phyloP scores from a whole-genome alignment of 1,139 yeast species.

The Hansenula anomala region DNA sequence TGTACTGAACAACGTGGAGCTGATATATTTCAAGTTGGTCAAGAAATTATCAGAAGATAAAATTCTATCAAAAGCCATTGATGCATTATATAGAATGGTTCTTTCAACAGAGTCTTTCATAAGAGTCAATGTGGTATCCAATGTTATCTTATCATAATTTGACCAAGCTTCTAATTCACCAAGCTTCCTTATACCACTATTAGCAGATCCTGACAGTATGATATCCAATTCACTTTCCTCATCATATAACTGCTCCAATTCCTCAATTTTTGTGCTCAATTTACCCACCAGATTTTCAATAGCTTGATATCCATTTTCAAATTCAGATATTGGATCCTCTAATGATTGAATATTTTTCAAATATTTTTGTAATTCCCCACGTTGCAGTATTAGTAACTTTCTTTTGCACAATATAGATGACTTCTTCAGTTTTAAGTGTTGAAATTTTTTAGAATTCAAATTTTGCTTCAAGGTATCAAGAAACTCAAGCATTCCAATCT shows the following conservation, averaged over 20 bases:
- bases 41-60: constrained; percentile 20
- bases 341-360: constrained; percentile 12
- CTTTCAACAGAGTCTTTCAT: constrained; percentile 45
- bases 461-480: constrained; percentile 35
- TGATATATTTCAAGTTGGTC: constrained; percentile 15
- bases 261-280: constrained; percentile 36
- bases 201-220: constrained; percentile 37
- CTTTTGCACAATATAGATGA: constrained; percentile 49
- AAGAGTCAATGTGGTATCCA: constrained; percentile 35
- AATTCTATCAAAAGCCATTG: constrained; percentile 39
- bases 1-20: constrained; percentile 10
- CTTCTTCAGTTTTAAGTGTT: constrained; percentile 40
- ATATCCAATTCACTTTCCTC: constrained; percentile 47
- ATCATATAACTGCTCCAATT: constrained; percentile 47
- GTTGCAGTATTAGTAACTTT: constrained; percentile 42
- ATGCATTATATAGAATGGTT: constrained; percentile 51
- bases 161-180: constrained; percentile 55
- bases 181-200: constrained; percentile 39
- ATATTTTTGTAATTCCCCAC: constrained; percentile 32
- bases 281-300: constrained; percentile 18
- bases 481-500: constrained; percentile 35
- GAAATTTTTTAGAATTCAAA: constrained; percentile 37
- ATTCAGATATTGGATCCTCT: constrained; percentile 9
- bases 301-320: constrained; percentile 8
- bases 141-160: constrained; percentile 35